Base-by-base conservation (phyloP, 2,329 filamentous ascomycete species). In the Talaromyces sp. region DNA sequence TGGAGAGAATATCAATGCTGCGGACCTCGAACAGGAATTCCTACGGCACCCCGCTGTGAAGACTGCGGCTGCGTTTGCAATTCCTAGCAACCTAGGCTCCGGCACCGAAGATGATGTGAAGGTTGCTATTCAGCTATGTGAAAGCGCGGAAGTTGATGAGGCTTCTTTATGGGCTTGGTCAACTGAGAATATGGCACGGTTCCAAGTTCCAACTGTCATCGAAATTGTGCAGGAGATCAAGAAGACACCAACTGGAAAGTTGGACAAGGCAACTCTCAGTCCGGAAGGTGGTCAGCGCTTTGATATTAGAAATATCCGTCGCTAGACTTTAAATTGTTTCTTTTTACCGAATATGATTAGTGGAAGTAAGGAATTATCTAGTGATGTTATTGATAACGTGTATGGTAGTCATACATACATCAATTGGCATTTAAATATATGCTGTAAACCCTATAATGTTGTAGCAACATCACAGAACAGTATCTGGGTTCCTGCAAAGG, bases 161-260 rank as follows among this genome's bases (percentile, higher is more conserved):
- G 28, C 27, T 14, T 28, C 52, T 40, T 28, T 58, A 47, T 58
- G 56, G 56, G 14, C 44, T 36, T 58, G 56, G 56, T 52, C 56
- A 33, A 51, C n/a, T 27, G 31, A 58, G 28, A 58, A 58, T 52
- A 58, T 58, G 56, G 44, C 56, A 58, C 56, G 56, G 7, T 58
- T 58, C 44, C 56, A 52, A 50, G 44, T 58, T 1, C 56, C 56
- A n/a, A 58, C 42, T 52, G 56, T 58, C 28, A 52, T 52, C 7
- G 56, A 58, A 23, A 58, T 58, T 40, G 44, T 58, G 44, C 44
- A 34, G 56, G 56, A 58, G 42, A 58, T 58, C 30, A 52, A 52
- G 31, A 58, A 52, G 44, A 52, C 56, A 54, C 52, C 52, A 14
- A 54, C 52, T 54, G 52, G 52, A 34, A 54, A 54, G 14, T 33